These are phyloP conservation scores for Trichopus zeylanicus DNA, from an alignment of 116 monocot genomes.

Conservation along the genomic window DNA sequence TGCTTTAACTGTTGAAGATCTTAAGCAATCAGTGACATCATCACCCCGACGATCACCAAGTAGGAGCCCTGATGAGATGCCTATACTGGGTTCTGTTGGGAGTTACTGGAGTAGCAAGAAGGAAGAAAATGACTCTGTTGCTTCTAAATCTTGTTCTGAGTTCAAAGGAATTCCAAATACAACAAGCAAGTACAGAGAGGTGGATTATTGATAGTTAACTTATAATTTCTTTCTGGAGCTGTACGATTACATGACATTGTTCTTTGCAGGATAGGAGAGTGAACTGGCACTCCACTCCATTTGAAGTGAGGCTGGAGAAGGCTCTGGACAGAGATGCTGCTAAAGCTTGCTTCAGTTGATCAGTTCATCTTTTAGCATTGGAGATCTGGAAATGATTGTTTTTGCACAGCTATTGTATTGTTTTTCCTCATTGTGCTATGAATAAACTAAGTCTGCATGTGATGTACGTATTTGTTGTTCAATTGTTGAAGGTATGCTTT, in stretches of 20 bases:
- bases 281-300: slow-evolving; percentile 72
- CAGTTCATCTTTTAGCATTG: not conserved
- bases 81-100: slow-evolving; percentile 77
- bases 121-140: slow-evolving; percentile 12
- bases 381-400: no score
- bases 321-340: slow-evolving; percentile 36
- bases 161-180: slow-evolving; percentile 69
- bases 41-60: slow-evolving; percentile 61
- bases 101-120: slow-evolving; percentile 55
- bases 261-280: slow-evolving; percentile 59
- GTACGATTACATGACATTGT: not conserved
- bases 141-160: slow-evolving; percentile 9
- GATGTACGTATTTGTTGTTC: no score
- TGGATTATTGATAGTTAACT: slow-evolving; percentile 8
- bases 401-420: no score
- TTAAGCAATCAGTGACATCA: slow-evolving; percentile 50
- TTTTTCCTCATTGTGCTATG: no score
- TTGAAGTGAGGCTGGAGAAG: slow-evolving; percentile 57
- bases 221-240: no score
- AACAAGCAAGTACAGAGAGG: slow-evolving; percentile 77
- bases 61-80: slow-evolving; percentile 66
- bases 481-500: no score
- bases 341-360: slow-evolving; percentile 13
- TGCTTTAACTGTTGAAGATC: slow-evolving; percentile 72
- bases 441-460: no score